Base-by-base conservation (phyloP, 148 eudicot genomes). In the Rhododendron ferrugineum region DNA sequence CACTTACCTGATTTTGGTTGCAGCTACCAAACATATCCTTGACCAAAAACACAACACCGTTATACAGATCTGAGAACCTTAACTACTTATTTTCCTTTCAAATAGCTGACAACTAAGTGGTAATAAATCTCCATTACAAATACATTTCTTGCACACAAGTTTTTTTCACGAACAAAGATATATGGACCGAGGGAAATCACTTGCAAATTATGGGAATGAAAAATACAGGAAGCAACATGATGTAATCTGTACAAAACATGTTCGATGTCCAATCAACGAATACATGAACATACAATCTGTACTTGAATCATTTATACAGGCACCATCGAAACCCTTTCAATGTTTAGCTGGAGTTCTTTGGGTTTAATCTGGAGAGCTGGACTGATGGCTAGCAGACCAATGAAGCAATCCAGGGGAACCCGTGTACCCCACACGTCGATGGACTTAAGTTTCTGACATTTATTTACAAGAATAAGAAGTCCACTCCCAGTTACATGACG, bases 401-500 rank as follows among this genome's bases (percentile, higher is more conserved):
- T 83, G 86, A 94, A 93, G 90, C 94, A 96, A 84, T 93, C 89
- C 13, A 91, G 49, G 26, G 98, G 92, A 79, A 96, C 92, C 83
- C 74, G 96, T 88, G 93, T 92, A 15, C 98, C 98, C 93, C 94
- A 96, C 37, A 91, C 94, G 26, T 96, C 91, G 83, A 96, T 96
- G 0, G 98, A 92, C 86, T 88, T 89, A 0, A 96, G 94, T 82
- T 91, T 91, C 73, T 89, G 88, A 83, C 98, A 96, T 54, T 94
- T 92, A 36, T 88, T 93, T 82, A 94, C 98, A 6, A 96, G 93
- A 72, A 80, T 88, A 11, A 94, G 84, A 47, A 96, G 93, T 47
- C 98, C 98, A 30, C 84, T 88, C 88, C 92, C 96, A 23, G 96
- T 94, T 70, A 96, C 96, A 80, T 96, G 98, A 16, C 98, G 96